Conservation (phyloP, 2,329 filamentous ascomycete genomes). For the Microsporum ferrugineum region DNA sequence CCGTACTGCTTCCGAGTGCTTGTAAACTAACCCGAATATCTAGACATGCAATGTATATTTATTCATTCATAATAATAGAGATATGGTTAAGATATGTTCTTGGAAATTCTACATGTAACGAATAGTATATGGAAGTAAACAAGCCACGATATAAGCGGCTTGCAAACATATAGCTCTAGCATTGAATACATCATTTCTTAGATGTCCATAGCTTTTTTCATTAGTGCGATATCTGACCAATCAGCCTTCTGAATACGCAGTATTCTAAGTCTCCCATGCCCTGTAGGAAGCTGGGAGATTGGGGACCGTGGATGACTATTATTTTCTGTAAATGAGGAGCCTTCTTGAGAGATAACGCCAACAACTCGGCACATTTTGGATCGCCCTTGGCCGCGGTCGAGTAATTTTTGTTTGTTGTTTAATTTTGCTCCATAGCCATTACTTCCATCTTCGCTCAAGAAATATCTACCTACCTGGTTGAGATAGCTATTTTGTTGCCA, state of each 20-base stretch:
- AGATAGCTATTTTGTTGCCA: conserved; percentile 6
- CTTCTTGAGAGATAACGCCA: neutral
- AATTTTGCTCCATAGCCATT: neutral
- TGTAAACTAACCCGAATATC: no score
- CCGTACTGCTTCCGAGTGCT: no score
- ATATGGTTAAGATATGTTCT: neutral
- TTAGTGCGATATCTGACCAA: conserved; percentile 9
- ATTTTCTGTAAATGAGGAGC: neutral
- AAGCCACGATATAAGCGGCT: neutral
- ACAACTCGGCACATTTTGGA: conserved; percentile 8
- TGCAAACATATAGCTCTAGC: neutral
- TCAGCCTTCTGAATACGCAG: conserved; percentile 9
- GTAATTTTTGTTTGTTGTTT: neutral
- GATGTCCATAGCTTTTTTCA: conserved; percentile 7
- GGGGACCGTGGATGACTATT: no score
- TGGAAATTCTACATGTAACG: neutral
- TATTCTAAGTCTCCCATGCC: neutral
- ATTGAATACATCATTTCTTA: neutral
- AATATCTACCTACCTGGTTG: conserved; percentile 4
- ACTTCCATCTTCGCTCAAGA: conserved; percentile 1
- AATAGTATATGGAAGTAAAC: neutral
- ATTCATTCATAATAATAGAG: no score
- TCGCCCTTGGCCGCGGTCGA: no score
- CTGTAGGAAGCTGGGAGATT: no score
- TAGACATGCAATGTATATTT: no score